Base-by-base conservation (phyloP, 345 rosid species). In the Eucalyptus pauciflora region DNA sequence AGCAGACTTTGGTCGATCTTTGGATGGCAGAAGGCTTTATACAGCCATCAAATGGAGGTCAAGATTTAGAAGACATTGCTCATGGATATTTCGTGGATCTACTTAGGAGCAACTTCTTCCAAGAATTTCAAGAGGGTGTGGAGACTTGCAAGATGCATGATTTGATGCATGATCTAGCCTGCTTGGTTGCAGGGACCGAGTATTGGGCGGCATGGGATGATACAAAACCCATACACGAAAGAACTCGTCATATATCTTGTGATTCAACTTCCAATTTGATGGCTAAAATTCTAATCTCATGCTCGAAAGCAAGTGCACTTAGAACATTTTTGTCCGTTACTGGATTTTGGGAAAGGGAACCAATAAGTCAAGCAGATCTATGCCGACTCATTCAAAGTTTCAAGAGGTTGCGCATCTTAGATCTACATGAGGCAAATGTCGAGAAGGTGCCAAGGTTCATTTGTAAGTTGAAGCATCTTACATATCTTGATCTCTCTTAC, bases 361-460 rank as follows among this genome's bases (percentile, higher is more conserved):
- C 0, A 54, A 54, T 2, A 54, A 22, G 12, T 56, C 12, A 22
- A 56, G 13, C 0, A 0, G 5, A 22, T 20, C 5, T 56, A 56
- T 0, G 5, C 29, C 29, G 3, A 22, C 1, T 56, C 0, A 56
- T 56, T 22, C 62, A 0, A 56, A 56, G 0, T 22, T 56, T 56
- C 27, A 22, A 56, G 1, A 58, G 2, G 2, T 25, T 58, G 11
- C 64, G 13, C 1, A 4, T 0, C 27, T 58, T 58, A 29, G n/a
- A 58, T 58, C 1, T 58, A 0, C 29, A 56, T 24, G 0, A 0
- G 1, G 1, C 1, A 2, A 0, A 9, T 0, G 3, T 58, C 13
- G 1, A 18, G n/a, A 58, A 58, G 64, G 13, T 58, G 7, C 64
- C 64, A 24, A 0, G 0, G 2, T 24, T 29, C 3, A 10, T 58